Evolutionary conservation across 164 flowering plant species (phyloP).

Genomic region (Umbellularia californica): DNA sequence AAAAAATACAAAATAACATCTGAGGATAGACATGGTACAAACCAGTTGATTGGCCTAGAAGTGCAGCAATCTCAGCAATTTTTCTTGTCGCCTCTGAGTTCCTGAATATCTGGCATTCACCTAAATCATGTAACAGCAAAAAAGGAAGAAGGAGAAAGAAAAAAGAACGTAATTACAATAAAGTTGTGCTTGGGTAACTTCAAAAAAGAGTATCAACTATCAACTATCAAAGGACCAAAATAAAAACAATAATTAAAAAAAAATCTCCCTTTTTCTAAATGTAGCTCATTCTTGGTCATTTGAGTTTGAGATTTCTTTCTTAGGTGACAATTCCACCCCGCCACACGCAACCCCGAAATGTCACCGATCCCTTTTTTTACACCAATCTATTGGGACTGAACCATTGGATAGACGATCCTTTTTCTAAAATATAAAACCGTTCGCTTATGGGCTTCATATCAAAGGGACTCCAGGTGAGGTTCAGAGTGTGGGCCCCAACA

Average conservation of each 20-base stretch:
- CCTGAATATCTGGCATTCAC: conserved; percentile 33
- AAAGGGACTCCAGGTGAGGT: too few relatives aligned
- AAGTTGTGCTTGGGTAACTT: neutral
- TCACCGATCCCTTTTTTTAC: too few relatives aligned
- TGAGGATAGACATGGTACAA: conserved; percentile 18
- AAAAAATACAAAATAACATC: conserved; percentile 8
- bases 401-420: too few relatives aligned
- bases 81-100: conserved; percentile 30
- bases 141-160: conserved; percentile 3
- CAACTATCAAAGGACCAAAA: neutral
- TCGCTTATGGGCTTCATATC: too few relatives aligned
- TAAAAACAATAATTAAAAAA: too few relatives aligned
- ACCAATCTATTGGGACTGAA: too few relatives aligned
- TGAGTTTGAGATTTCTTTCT: too few relatives aligned
- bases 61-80: conserved; percentile 42
- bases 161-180: neutral
- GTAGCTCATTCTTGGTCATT: too few relatives aligned
- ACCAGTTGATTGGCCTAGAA: conserved; percentile 51
- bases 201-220: neutral
- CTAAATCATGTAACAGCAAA: conserved; percentile 20
- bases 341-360: too few relatives aligned
- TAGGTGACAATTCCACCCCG: too few relatives aligned
- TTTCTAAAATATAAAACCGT: too few relatives aligned
- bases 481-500: too few relatives aligned
- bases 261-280: neutral